Conservation (phyloP, 2,329 filamentous ascomycete genomes). For the Aspergillus luchuensis region DNA sequence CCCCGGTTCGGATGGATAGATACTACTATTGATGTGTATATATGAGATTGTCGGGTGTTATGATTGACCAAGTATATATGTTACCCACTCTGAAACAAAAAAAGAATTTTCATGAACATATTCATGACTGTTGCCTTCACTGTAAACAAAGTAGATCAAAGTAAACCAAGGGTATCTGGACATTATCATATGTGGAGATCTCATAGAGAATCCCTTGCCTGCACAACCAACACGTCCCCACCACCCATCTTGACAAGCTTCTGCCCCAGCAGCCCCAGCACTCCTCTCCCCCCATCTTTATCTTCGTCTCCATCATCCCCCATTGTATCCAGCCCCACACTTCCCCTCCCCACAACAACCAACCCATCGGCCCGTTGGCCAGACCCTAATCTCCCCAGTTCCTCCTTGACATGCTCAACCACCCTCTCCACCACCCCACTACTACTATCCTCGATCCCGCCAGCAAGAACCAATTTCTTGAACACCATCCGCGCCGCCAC, state of each 20-base stretch:
- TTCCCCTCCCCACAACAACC: constrained; percentile 64
- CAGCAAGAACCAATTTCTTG: constrained; percentile 30
- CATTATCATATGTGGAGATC: background rate
- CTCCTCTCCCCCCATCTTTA: constrained; percentile 20
- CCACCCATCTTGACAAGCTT: constrained; percentile 60
- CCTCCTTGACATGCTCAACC: constrained; percentile 57
- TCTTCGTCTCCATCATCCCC: constrained; percentile 37
- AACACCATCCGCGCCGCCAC: constrained; percentile 62
- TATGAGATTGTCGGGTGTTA: constrained; percentile 2
- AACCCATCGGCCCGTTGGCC: constrained; percentile 70
- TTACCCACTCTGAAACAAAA: background rate
- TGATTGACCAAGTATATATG: background rate
- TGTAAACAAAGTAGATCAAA: too few species aligned
- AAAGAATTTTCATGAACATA: background rate
- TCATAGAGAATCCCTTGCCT: constrained; percentile 51
- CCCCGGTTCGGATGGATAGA: too few species aligned
- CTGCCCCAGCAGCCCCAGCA: constrained; percentile 39
- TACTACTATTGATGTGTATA: background rate
- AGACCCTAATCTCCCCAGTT: constrained; percentile 57
- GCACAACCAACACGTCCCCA: constrained; percentile 70
- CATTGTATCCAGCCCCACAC: constrained; percentile 28
- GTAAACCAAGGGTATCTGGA: background rate
- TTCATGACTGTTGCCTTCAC: background rate
- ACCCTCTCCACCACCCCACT: constrained; percentile 39
- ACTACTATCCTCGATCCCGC: constrained; percentile 45